Evolutionary conservation across 768 basidiomycete species (phyloP), one percentile per base, ranked within the genome.

Genomic region (Agaricus sinodeliciosus): DNA sequence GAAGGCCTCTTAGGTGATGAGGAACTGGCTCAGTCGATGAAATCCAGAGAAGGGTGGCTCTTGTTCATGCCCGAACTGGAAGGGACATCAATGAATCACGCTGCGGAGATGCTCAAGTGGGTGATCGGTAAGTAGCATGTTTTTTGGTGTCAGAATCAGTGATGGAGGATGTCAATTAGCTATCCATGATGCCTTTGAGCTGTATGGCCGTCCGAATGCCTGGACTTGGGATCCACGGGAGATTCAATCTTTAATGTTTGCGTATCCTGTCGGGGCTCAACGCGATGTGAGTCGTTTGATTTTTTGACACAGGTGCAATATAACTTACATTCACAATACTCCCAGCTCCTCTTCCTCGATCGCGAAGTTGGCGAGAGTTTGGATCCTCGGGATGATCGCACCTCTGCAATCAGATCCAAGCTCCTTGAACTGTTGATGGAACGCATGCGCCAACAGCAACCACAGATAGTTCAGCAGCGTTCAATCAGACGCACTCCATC

Each of bases 171-270:
- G 55, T 28, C 54, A 40, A 55, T 49, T 59, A 90, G 90, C 80
- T 12, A 73, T 94, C 37, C 93, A 94, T 60, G 91, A 93, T 64
- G 82, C 86, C 1, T 96, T 94, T 64, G 78, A 78, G 48, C 73
- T 98, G 18, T 95, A 97, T 63, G 95, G 96, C 28, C 79, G 95
- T 43, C 93, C 94, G 4, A 78, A 81, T 19, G 69, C 75, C 19
- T 96, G 94, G 72, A 85, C 81, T 25, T 97, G 92, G 91, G 90
- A 98, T 61, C 90, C 90, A 48, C 79, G 87, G 12, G 84, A 95
- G 64, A 79, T 83, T 0, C 64, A 67, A 7, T 91, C 90, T 9
- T 77, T 95, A 67, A 94, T 97, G 85, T 98, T 94, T 67, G 92
- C 84, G 0, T 96, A 97, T 65, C 94, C 95, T 6, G 83, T 90